phyloP scores from a whole-genome alignment of 2,329 filamentous ascomycete genomes.

The Atkinsonella texensis region DNA sequence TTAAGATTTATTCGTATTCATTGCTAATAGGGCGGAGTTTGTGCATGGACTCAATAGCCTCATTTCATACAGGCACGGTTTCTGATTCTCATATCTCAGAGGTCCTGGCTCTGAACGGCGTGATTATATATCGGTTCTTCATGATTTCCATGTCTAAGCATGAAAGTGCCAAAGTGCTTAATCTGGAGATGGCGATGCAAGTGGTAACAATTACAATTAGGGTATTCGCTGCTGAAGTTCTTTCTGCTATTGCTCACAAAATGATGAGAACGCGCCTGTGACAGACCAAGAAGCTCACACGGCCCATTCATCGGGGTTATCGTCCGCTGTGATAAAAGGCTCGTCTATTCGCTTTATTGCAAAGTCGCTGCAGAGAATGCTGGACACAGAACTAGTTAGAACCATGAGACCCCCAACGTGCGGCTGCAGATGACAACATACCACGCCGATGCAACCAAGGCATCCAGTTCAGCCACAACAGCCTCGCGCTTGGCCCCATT shows the following conservation, averaged over 20 bases:
- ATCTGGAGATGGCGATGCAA: constrained; percentile 15
- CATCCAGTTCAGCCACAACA: constrained; percentile 80
- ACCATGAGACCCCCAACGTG: background rate
- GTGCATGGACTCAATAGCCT: constrained; percentile 34
- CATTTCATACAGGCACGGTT: constrained; percentile 35
- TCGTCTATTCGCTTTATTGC: constrained; percentile 92
- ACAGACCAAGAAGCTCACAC: constrained; percentile 26
- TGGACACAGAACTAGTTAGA: constrained; percentile 22
- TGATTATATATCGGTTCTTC: constrained; percentile 38
- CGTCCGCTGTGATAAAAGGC: constrained; percentile 67
- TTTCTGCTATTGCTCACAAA: background rate
- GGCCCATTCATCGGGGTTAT: constrained; percentile 73
- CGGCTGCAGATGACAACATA: constrained; percentile 28
- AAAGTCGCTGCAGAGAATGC: constrained; percentile 87
- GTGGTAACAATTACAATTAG: background rate
- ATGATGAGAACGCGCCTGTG: no score
- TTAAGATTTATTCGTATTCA: background rate
- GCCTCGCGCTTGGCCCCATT: constrained; percentile 63
- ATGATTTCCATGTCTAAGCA: constrained; percentile 32
- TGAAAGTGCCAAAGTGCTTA: constrained; percentile 24
- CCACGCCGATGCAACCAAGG: constrained; percentile 83
- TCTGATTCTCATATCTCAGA: constrained; percentile 34
- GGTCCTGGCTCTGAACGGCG: constrained; percentile 32
- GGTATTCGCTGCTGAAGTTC: background rate
- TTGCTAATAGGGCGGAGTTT: constrained; percentile 17